Base-by-base conservation (phyloP, 768 basidiomycete species). In the Coprinopsis cinerea region DNA sequence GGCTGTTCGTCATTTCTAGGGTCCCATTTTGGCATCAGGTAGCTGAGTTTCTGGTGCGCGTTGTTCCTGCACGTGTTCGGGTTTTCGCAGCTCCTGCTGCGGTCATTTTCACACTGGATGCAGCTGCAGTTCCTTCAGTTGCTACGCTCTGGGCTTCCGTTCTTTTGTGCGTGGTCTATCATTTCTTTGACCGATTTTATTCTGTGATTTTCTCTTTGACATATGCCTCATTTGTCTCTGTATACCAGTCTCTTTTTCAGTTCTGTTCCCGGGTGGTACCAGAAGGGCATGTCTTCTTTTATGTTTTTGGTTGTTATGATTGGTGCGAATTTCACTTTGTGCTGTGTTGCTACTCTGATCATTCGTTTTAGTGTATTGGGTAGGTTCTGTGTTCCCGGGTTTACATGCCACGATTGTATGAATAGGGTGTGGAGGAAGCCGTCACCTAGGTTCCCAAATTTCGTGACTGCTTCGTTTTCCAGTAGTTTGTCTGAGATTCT, bases 211-310 rank as follows among this genome's bases (percentile, higher is more conserved):
- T n/a, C n/a, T n/a, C n/a, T n/a, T n/a, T n/a, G n/a, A n/a, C n/a
- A n/a, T n/a, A n/a, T n/a, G n/a, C n/a, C n/a, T n/a, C n/a, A n/a
- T n/a, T n/a, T n/a, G n/a, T n/a, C n/a, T n/a, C n/a, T 34, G 59
- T 9, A 46, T 39, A 25, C 49, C 53, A 17, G 44, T 34, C 27
- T 43, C 10, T 24, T 24, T 48, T 53, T 43, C 15, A 49, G 4
- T 34, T 54, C 50, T 20, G 28, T 53, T n/a, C 50, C 58, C 1
- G 23, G 47, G 49, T 71, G 69, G 48, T 62, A 57, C 67, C 65
- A 71, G 0, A 68, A 60, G 17, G 69, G 65, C 49, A 60, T 58
- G 13, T 52, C 2, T 9, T 41, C 10, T 18, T 47, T 49, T 0
- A 59, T 39, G 0, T 58, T 42, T 24, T 42, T 26, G 1, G 51